These are phyloP conservation scores for Escallonia rubra DNA, from an alignment of 129 eudicot genomes.

Conservation along the genomic window DNA sequence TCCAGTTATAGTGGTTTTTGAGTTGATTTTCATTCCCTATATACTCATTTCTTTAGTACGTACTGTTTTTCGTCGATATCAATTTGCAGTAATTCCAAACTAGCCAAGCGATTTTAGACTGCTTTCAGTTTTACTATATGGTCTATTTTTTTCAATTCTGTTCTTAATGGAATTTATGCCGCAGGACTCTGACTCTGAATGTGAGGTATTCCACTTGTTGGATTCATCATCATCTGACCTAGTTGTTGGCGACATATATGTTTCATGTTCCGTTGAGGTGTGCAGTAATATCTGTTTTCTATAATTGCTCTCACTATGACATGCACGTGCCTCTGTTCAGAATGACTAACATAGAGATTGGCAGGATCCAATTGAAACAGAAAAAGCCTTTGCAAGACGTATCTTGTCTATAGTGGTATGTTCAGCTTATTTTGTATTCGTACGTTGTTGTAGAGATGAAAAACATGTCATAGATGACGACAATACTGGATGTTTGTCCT, in stretches of 20 bases:
- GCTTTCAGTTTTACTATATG: neutral
- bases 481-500: too few relatives aligned
- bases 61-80: too few relatives aligned
- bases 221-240: constrained; percentile 62
- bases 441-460: neutral
- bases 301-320: neutral
- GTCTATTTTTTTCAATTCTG: neutral
- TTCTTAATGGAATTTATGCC: constrained; percentile 9
- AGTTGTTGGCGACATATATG: constrained; percentile 60
- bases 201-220: constrained; percentile 43
- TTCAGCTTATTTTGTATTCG: constrained; percentile 3
- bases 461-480: too few relatives aligned
- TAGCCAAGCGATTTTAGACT: neutral
- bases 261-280: constrained; percentile 88
- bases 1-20: too few relatives aligned
- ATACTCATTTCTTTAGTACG: too few relatives aligned
- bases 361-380: constrained; percentile 91
- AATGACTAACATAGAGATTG: constrained; percentile 4
- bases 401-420: constrained; percentile 81
- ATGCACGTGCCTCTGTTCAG: neutral
- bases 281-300: constrained; percentile 7
- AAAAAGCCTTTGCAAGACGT: constrained; percentile 75
- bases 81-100: neutral
- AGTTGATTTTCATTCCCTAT: too few relatives aligned
- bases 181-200: constrained; percentile 66